Percentiles rank a stretch among this genome's conserved stretches.
Evolutionary conservation across 2,329 filamentous ascomycete genomes (phyloP).

Genomic region (Alternaria panax): DNA sequence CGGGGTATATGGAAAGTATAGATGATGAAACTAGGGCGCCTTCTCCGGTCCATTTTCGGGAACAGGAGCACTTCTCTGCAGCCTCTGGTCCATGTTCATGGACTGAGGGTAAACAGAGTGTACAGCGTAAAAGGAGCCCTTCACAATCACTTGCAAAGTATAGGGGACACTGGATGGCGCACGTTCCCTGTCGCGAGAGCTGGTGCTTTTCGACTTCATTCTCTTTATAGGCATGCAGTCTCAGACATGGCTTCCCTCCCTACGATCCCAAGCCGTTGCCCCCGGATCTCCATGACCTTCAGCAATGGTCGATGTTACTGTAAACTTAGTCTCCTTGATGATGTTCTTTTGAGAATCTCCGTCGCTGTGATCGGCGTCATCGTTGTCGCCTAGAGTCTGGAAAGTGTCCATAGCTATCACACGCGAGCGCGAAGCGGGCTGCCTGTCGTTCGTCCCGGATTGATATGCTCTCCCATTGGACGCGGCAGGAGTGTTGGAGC

Average conservation of each 20-base stretch:
- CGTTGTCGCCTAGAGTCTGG: slow-evolving; percentile 22
- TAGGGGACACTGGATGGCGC: not conserved
- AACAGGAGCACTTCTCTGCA: not conserved
- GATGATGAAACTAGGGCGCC: not conserved
- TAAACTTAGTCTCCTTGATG: slow-evolving; percentile 46
- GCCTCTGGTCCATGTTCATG: not conserved
- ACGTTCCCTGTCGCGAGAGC: not conserved
- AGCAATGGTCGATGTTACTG: slow-evolving; percentile 14
- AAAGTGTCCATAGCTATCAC: slow-evolving; percentile 25
- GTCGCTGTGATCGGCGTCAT: slow-evolving; percentile 22
- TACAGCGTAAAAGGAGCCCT: not conserved
- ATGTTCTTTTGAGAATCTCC: slow-evolving; percentile 52
- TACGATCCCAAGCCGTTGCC: not conserved
- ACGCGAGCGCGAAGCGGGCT: slow-evolving; percentile 11
- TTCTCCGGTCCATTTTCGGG: not conserved
- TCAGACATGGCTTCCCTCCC: slow-evolving; percentile 3
- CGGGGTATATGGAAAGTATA: not conserved
- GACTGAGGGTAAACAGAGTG: not conserved
- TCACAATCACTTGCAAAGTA: not conserved
- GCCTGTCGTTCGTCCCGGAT: slow-evolving; percentile 4
- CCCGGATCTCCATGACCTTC: not conserved
- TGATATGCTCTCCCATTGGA: slow-evolving; percentile 24
- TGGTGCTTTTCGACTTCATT: not conserved
- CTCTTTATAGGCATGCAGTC: not conserved
- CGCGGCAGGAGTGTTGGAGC: slow-evolving; percentile 29